Base-by-base conservation (phyloP, 805 yeast species). In the Myxozyma nipponensis region DNA sequence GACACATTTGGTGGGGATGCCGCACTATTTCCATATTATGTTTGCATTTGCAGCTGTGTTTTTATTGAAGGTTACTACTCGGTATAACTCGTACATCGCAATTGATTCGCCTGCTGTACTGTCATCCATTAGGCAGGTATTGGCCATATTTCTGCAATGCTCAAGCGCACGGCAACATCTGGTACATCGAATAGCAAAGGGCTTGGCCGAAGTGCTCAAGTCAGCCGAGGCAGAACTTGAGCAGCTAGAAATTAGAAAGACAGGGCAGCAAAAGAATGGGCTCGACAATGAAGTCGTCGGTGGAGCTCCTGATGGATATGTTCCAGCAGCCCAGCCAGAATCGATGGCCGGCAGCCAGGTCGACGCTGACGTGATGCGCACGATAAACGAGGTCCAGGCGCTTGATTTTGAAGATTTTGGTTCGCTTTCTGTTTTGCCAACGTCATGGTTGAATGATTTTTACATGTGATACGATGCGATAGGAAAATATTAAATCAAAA, bases 141-240 rank as follows among this genome's bases (percentile, higher is more conserved):
- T 47, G 19, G 44, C 39, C 2, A 48, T 51, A 4, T 51, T 51
- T 26, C 17, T 26, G 5, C 28, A 30, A 21, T 44, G 39, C 4
- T 48, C 56, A n/a, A 47, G 52, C 23, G 49, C 56, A 9, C 44
- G 56, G 18, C 56, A 51, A 26, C 56, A 51, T 44, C 39, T 51
- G 9, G 56, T 51, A 7, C 46, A 39, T 28, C 44, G 56, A 10
- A 51, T 51, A 22, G n/a, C 56, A 17, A 30, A 39, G 4, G 56
- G 56, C 2, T 35, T 51, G n/a, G 9, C 38, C 1, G 49, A 51
- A 39, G 43, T 51, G 49, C 49, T 51, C 39, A 46, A 50, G 7
- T 44, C 42, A 9, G 15, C 44, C 17, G 37, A 39, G 10, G 10
- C 41, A 43, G 13, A 39, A 4, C 19, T 36, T 18, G 19, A 34